phyloP scores from a whole-genome alignment of 768 basidiomycete species.

The Trametes sanguinea region DNA sequence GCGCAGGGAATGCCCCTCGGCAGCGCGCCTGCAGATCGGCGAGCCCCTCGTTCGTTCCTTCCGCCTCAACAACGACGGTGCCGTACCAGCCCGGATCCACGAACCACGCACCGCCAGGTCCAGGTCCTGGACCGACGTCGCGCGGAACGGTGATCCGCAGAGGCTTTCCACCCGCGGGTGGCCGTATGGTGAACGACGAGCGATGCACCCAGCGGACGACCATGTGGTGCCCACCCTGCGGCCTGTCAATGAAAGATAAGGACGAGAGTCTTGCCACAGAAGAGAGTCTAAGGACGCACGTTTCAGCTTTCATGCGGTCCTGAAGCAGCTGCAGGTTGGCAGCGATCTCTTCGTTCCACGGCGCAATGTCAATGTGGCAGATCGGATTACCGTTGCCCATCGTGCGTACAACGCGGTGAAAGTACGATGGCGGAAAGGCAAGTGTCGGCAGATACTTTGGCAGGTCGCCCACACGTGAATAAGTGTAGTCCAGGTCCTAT shows the following conservation, averaged over 20 bases:
- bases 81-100: slow-evolving; percentile 86
- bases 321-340: slow-evolving; percentile 74
- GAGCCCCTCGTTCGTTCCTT: slow-evolving; percentile 84
- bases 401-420: slow-evolving; percentile 78
- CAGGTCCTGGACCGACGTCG: slow-evolving; percentile 32
- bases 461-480: slow-evolving; percentile 72
- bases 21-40: slow-evolving; percentile 77
- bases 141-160: slow-evolving; percentile 35
- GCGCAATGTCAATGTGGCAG: slow-evolving; percentile 69
- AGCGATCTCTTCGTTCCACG: slow-evolving; percentile 80
- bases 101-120: slow-evolving; percentile 56
- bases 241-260: slow-evolving; percentile 44
- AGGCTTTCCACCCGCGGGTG: slow-evolving; percentile 42
- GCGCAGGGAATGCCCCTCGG: slow-evolving; percentile 66
- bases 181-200: slow-evolving; percentile 70
- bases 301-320: slow-evolving; percentile 76
- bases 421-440: slow-evolving; percentile 86
- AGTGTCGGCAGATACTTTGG: slow-evolving; percentile 79
- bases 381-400: slow-evolving; percentile 47
- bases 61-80: slow-evolving; percentile 79
- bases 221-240: slow-evolving; percentile 76
- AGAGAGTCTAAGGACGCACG: slow-evolving; percentile 50
- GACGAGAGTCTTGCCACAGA: slow-evolving; percentile 9
- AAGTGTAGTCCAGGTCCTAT: slow-evolving; percentile 88
- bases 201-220: slow-evolving; percentile 87